These are phyloP conservation scores for Suillus discolor DNA, from an alignment of 768 basidiomycete species.

Conservation along the genomic window DNA sequence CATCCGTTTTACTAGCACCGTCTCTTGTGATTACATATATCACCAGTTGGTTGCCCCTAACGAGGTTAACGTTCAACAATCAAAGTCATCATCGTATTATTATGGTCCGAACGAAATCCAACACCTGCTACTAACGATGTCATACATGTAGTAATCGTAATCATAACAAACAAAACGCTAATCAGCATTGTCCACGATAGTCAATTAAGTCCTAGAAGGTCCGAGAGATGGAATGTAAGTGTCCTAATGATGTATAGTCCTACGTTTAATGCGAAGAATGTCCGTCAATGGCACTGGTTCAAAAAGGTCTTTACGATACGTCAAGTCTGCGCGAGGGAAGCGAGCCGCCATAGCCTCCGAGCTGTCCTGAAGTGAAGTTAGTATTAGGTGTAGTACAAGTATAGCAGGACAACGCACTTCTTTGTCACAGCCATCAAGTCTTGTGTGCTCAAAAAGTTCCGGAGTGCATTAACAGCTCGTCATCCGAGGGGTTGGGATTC, in stretches of 20 bases:
- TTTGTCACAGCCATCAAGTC: conserved; percentile 76
- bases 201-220: conserved; percentile 10
- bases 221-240: conserved; percentile 9
- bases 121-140: conserved; percentile 8
- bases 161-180: neutral
- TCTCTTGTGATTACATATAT: neutral
- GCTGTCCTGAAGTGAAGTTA: conserved; percentile 46
- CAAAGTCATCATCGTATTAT: conserved; percentile 18
- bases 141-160: conserved; percentile 1
- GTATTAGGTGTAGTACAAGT: neutral
- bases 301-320: conserved; percentile 59
- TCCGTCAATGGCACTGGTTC: conserved; percentile 68
- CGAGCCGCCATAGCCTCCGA: conserved; percentile 62
- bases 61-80: conserved; percentile 11
- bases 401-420: conserved; percentile 45
- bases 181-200: neutral
- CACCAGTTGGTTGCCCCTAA: conserved; percentile 9
- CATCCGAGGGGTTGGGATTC: conserved; percentile 59
- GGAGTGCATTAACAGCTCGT: conserved; percentile 56
- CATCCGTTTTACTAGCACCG: no score
- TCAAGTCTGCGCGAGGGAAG: conserved; percentile 70
- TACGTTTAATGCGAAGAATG: conserved; percentile 53
- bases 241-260: conserved; percentile 25
- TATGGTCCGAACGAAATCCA: conserved; percentile 12
- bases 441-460: conserved; percentile 61